These are phyloP conservation scores for Chondrus crispus DNA, from an alignment of 23 red algal genomes.

Conservation along the genomic window DNA sequence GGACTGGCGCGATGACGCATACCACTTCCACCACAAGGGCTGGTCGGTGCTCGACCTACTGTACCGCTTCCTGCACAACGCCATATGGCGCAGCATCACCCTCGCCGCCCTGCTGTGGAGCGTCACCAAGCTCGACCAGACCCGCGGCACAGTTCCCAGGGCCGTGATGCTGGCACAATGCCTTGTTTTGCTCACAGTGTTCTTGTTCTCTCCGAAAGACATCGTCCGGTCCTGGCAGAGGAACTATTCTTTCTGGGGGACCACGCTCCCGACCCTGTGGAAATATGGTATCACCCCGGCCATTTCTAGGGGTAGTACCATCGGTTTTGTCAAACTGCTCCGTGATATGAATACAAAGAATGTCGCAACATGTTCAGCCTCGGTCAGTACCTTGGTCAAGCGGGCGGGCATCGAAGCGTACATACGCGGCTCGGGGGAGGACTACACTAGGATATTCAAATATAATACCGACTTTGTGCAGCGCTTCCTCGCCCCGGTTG, in stretches of 20 bases:
- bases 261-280: slow-evolving; percentile 22
- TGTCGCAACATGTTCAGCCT: slow-evolving; percentile 20
- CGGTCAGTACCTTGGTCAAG: slow-evolving; percentile 21
- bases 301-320: slow-evolving; percentile 12
- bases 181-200: background rate
- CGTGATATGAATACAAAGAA: background rate
- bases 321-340: slow-evolving; percentile 30
- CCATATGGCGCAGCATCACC: slow-evolving; percentile 16
- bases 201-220: slow-evolving; percentile 9
- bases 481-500: slow-evolving; percentile 14
- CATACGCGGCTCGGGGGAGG: slow-evolving; percentile 8
- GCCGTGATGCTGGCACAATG: slow-evolving; percentile 18
- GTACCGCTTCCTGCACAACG: slow-evolving; percentile 26
- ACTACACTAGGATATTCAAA: slow-evolving; percentile 19
- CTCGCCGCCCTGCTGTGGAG: slow-evolving; percentile 1
- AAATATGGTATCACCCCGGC: slow-evolving; percentile 49
- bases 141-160: background rate
- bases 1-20: slow-evolving; percentile 36
- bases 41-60: slow-evolving; percentile 30
- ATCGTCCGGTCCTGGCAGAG: slow-evolving; percentile 20
- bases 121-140: background rate
- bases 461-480: slow-evolving; percentile 39
- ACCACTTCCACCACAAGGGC: background rate
- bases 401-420: slow-evolving; percentile 37
- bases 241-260: slow-evolving; percentile 58